Percentiles rank a stretch among this genome's conserved stretches.
These are phyloP conservation scores for Theileria parva DNA, from an alignment of 169 alveolate genomes.

Conservation along the genomic window DNA sequence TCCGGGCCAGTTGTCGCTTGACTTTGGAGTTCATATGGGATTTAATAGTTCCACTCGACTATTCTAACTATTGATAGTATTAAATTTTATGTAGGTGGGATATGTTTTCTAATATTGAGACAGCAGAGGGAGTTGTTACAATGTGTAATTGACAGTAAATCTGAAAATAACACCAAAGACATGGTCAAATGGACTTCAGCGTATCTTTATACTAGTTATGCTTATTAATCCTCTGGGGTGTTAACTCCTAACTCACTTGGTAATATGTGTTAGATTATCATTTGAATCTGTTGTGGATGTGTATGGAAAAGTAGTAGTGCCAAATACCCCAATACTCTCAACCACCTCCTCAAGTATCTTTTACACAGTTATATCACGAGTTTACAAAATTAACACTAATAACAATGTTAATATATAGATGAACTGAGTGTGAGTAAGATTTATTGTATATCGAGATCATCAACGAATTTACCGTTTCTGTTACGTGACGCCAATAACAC, in stretches of 20 bases:
- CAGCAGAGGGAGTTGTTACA: constrained; percentile 77
- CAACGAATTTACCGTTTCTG: constrained; percentile 92
- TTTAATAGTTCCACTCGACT: too few species aligned
- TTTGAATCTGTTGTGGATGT: constrained; percentile 94
- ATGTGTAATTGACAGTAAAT: constrained; percentile 77
- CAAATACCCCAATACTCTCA: constrained; percentile 86
- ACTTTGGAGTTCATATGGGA: too few species aligned
- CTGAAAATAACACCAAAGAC: constrained; percentile 72
- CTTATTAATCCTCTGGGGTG: constrained; percentile 72
- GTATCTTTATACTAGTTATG: constrained; percentile 5
- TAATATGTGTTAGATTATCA: constrained; percentile 40
- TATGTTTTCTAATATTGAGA: constrained; percentile 76
- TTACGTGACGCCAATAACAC: constrained; percentile 93
- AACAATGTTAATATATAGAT: constrained; percentile 10
- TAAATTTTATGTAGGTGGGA: constrained; percentile 60
- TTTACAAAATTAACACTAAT: background rate
- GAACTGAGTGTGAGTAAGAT: constrained; percentile 87
- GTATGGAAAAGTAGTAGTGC: constrained; percentile 87
- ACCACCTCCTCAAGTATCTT: constrained; percentile 84
- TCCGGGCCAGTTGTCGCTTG: too few species aligned
- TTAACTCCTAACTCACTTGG: background rate
- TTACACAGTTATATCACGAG: too few species aligned
- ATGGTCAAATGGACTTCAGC: constrained; percentile 85
- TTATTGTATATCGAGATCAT: constrained; percentile 84
- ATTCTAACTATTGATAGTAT: too few species aligned